phyloP scores from a whole-genome alignment of 1,139 yeast species.

The Groenewaldozyma auringiensis region DNA sequence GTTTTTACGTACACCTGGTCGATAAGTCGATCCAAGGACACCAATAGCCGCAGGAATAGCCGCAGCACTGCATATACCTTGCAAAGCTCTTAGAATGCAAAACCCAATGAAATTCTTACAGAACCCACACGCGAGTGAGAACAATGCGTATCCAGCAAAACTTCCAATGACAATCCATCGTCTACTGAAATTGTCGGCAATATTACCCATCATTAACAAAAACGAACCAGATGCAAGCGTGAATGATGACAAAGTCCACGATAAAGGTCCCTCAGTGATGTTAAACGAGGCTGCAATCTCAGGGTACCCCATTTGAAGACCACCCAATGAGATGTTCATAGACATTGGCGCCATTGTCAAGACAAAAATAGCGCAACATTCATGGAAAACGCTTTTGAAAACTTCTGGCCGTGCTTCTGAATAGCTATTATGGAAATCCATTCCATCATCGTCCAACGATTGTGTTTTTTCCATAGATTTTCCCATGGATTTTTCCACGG shows the following conservation, averaged over 20 bases:
- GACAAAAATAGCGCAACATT: conserved; percentile 25
- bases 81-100: conserved; percentile 36
- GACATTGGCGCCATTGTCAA: conserved; percentile 37
- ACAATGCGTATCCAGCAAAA: conserved; percentile 29
- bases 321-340: conserved; percentile 33
- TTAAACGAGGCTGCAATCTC: conserved; percentile 30
- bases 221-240: conserved; percentile 38
- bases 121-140: conserved; percentile 36
- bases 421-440: neutral
- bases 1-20: conserved; percentile 35
- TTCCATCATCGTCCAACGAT: neutral
- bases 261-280: conserved; percentile 33
- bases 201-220: conserved; percentile 36
- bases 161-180: conserved; percentile 32
- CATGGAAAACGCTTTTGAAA: conserved; percentile 12
- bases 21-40: conserved; percentile 35
- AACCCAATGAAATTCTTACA: conserved; percentile 31
- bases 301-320: conserved; percentile 33
- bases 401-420: conserved; percentile 9
- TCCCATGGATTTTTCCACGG: too few species aligned
- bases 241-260: conserved; percentile 39
- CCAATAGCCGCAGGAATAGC: conserved; percentile 42
- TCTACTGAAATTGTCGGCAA: conserved; percentile 40
- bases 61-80: conserved; percentile 38
- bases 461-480: neutral